Evolutionary conservation across 208 protist genomes (phyloP).

Genomic region (Angomonas deanei): DNA sequence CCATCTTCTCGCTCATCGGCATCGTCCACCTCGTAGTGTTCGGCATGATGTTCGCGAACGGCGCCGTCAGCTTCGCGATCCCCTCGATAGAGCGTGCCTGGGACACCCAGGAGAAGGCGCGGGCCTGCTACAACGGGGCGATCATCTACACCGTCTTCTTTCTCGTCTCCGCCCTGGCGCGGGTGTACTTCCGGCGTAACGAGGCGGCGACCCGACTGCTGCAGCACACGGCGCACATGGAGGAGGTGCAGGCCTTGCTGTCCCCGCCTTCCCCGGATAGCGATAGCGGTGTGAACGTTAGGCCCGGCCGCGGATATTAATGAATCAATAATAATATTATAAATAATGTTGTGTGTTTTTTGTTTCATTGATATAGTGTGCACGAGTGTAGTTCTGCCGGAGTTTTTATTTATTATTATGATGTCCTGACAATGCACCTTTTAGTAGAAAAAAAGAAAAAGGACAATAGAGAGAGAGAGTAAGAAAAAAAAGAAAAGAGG

Average conservation of each 20-base stretch:
- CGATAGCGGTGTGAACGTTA: not conserved
- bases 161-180: slow-evolving; percentile 63
- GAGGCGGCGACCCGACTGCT: slow-evolving; percentile 40
- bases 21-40: slow-evolving; percentile 81
- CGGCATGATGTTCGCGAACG: slow-evolving; percentile 66
- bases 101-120: slow-evolving; percentile 69
- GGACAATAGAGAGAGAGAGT: not conserved
- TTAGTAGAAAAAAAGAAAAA: not conserved
- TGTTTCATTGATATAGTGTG: too few relatives aligned
- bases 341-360: too few relatives aligned
- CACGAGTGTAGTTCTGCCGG: too few relatives aligned
- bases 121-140: slow-evolving; percentile 81
- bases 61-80: slow-evolving; percentile 75
- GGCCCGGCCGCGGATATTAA: not conserved
- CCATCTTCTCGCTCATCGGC: slow-evolving; percentile 78
- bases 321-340: not conserved
- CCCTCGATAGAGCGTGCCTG: slow-evolving; percentile 58
- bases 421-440: too few relatives aligned
- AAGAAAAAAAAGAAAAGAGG: not conserved
- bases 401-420: too few relatives aligned
- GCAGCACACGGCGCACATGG: slow-evolving; percentile 30
- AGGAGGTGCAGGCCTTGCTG: slow-evolving; percentile 35
- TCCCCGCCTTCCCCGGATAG: slow-evolving; percentile 10
- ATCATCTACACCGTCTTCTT: slow-evolving; percentile 78
- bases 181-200: slow-evolving; percentile 67